phyloP scores from a whole-genome alignment of 495 filamentous ascomycete species.

The Evernia prunastri region DNA sequence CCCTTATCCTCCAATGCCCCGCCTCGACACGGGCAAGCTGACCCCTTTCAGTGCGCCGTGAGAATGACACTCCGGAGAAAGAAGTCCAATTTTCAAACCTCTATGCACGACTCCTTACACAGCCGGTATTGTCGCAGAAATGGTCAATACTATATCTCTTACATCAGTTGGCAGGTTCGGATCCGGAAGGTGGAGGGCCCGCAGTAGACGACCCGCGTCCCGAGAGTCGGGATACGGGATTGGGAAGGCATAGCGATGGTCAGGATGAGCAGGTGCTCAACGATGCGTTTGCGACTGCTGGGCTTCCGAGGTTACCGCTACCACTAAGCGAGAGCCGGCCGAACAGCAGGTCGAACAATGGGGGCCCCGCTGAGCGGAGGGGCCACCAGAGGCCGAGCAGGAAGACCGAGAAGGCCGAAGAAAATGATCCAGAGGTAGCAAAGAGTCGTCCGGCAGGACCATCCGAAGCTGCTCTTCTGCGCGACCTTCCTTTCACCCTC shows the following conservation, averaged over 20 bases:
- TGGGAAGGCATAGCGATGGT: conserved; percentile 6
- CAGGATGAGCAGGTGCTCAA: conserved; percentile 33
- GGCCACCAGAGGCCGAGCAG: conserved; percentile 1
- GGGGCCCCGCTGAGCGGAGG: conserved; percentile 6
- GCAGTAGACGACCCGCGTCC: conserved; percentile 24
- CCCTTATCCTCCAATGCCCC: not conserved
- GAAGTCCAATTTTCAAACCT: conserved; percentile 84
- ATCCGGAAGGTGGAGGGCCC: conserved; percentile 29
- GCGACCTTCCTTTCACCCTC: conserved; percentile 88
- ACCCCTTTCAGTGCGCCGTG: conserved; percentile 52
- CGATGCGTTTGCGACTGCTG: conserved; percentile 51
- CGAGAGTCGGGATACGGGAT: conserved; percentile 15
- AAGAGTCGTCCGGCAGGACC: conserved; percentile 24
- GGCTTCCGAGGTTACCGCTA: conserved; percentile 40
- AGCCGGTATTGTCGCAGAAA: conserved; percentile 89
- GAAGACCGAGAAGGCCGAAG: conserved; percentile 1
- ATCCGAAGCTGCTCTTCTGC: conserved; percentile 66
- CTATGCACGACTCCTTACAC: conserved; percentile 76
- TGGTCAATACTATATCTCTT: conserved; percentile 93
- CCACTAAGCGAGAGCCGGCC: conserved; percentile 19
- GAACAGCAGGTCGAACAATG: not conserved
- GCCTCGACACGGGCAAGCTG: conserved; percentile 12
- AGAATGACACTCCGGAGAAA: conserved; percentile 70
- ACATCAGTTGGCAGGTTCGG: conserved; percentile 66
- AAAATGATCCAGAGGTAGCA: not conserved